These are phyloP conservation scores for Trichoderma guizhouense DNA, from an alignment of 2,329 filamentous ascomycete species.

Conservation along the genomic window DNA sequence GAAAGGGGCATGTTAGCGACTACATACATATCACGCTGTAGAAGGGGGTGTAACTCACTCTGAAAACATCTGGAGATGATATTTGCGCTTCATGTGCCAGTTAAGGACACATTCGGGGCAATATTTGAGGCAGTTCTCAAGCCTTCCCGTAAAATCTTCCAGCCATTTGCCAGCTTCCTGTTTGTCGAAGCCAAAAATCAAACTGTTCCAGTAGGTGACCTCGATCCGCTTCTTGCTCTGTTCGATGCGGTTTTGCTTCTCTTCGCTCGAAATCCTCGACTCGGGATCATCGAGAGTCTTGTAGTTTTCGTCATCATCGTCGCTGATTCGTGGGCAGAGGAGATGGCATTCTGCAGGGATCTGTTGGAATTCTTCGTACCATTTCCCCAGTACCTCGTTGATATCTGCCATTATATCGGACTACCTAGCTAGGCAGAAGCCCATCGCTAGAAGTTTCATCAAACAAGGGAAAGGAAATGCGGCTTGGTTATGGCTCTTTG, in stretches of 20 bases:
- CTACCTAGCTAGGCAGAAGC: constrained; percentile 3
- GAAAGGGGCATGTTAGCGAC: constrained; percentile 22
- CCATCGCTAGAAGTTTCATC: constrained; percentile 13
- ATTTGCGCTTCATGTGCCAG: constrained; percentile 68
- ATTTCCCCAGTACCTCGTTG: constrained; percentile 41
- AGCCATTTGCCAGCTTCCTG: constrained; percentile 59
- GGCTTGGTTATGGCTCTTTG: too few species aligned
- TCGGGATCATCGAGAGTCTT: constrained; percentile 45
- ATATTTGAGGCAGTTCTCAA: constrained; percentile 56
- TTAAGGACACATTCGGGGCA: constrained; percentile 71
- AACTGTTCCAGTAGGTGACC: constrained; percentile 63
- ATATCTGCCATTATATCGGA: constrained; percentile 36
- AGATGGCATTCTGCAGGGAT: constrained; percentile 56
- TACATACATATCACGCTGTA: too few species aligned
- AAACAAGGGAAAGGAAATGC: not conserved
- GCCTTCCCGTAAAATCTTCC: constrained; percentile 54
- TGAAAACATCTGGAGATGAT: constrained; percentile 59
- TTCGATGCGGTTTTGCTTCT: constrained; percentile 52
- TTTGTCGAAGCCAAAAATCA: constrained; percentile 64
- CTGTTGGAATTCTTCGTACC: constrained; percentile 42
- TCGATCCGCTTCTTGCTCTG: constrained; percentile 56
- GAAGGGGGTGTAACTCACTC: constrained; percentile 41
- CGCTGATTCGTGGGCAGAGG: constrained; percentile 62
- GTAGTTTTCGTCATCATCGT: constrained; percentile 64
- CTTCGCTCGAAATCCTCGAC: constrained; percentile 46